phyloP scores from a whole-genome alignment of 176 grass and related monocot genomes.

The Chloris gayana region DNA sequence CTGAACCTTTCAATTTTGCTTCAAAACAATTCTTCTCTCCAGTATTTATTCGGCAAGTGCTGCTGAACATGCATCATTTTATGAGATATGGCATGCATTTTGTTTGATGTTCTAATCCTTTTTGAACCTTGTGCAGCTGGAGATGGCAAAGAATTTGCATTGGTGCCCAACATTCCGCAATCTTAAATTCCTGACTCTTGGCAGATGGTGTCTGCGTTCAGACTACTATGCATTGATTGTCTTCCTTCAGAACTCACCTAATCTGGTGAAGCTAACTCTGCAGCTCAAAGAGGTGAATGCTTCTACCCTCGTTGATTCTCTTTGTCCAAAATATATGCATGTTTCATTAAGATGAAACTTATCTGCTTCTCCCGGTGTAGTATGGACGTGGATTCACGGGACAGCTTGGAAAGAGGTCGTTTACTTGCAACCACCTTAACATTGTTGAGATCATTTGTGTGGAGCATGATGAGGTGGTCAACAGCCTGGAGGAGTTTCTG shows the following conservation, averaged over 20 bases:
- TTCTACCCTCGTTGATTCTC: neutral
- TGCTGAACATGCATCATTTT: too few relatives aligned
- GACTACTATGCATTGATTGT: constrained; percentile 11
- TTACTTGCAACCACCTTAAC: constrained; percentile 32
- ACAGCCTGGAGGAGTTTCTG: neutral
- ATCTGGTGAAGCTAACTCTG: constrained; percentile 14
- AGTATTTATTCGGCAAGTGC: too few relatives aligned
- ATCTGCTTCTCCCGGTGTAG: neutral
- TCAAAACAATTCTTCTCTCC: too few relatives aligned
- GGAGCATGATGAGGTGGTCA: neutral
- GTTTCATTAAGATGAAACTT: neutral
- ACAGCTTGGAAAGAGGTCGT: constrained; percentile 17
- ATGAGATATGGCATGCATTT: neutral
- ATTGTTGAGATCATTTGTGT: constrained; percentile 26
- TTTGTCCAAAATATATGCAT: neutral
- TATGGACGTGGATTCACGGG: neutral
- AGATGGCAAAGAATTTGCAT: neutral
- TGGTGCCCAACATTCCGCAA: constrained; percentile 36
- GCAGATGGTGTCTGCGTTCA: neutral
- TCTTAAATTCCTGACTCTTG: constrained; percentile 34
- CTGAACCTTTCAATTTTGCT: too few relatives aligned
- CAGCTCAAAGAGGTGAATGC: neutral
- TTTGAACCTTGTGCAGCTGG: constrained; percentile 11
- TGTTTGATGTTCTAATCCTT: neutral
- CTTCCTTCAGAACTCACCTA: constrained; percentile 42